phyloP scores from a whole-genome alignment of 129 eudicot genomes.

The Chrysanthemum lavandulifolium region DNA sequence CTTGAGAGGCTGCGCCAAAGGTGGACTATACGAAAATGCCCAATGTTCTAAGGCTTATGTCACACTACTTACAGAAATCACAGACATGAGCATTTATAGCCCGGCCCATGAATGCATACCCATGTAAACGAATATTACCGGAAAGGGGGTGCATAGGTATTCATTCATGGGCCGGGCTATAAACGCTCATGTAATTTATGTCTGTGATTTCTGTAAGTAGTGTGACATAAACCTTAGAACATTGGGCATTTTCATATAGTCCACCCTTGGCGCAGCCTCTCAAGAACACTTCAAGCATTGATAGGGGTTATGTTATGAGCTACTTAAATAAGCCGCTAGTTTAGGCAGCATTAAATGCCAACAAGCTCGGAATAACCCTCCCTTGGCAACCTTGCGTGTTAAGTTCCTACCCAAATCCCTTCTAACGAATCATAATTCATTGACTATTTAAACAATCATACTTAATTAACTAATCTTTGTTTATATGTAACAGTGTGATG shows the following conservation, averaged over 20 bases:
- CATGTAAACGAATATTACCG: no score
- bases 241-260: not conserved
- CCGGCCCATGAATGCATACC: not conserved
- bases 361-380: not conserved
- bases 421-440: not conserved
- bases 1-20: not conserved
- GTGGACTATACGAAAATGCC: not conserved
- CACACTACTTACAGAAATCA: not conserved
- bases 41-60: not conserved
- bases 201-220: not conserved
- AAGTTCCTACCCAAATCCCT: not conserved
- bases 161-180: not conserved
- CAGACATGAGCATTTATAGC: not conserved
- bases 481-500: not conserved
- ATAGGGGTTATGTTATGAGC: not conserved
- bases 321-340: not conserved
- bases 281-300: not conserved
- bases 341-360: conserved; percentile 8
- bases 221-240: not conserved
- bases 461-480: not conserved
- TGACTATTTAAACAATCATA: no score
- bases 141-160: no score
- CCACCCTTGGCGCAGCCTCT: not conserved
- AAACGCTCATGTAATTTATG: not conserved
- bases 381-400: conserved; percentile 6